These are phyloP conservation scores for Arthrobotrys conoides DNA, from an alignment of 2,329 filamentous ascomycete genomes.

Conservation along the genomic window DNA sequence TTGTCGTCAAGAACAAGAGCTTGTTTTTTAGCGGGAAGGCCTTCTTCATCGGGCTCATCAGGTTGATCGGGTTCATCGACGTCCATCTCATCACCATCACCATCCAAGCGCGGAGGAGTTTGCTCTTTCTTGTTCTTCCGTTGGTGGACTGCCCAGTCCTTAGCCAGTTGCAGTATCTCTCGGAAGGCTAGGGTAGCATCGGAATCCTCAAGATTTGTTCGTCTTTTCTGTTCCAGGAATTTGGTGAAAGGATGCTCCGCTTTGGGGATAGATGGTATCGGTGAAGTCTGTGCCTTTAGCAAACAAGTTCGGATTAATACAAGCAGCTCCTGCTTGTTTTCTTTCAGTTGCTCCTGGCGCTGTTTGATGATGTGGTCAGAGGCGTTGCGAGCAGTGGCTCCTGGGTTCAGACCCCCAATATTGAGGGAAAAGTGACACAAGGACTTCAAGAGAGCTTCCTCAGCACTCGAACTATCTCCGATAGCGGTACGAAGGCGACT, in stretches of 20 bases:
- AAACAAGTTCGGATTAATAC: conserved; percentile 45
- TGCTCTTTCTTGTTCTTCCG: neutral
- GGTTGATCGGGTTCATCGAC: neutral
- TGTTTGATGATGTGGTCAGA: conserved; percentile 65
- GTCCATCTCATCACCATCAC: neutral
- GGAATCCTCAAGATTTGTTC: conserved; percentile 37
- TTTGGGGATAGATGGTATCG: conserved; percentile 21
- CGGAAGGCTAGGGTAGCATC: conserved; percentile 33
- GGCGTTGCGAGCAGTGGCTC: conserved; percentile 63
- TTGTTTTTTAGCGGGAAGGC: neutral
- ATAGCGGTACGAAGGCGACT: conserved; percentile 69
- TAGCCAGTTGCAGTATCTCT: conserved; percentile 46
- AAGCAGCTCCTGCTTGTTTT: conserved; percentile 63
- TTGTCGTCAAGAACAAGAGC: neutral
- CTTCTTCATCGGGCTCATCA: conserved; percentile 29
- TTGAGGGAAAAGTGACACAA: conserved; percentile 66
- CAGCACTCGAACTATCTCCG: conserved; percentile 68
- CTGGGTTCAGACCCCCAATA: conserved; percentile 15
- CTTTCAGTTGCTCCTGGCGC: conserved; percentile 63
- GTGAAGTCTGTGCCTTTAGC: conserved; percentile 31
- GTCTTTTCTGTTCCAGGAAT: conserved; percentile 59
- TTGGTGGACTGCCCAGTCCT: conserved; percentile 30
- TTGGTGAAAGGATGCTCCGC: conserved; percentile 38
- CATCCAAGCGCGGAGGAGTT: neutral
- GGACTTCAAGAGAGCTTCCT: conserved; percentile 72